Percentiles rank a stretch among this genome's conserved stretches.
phyloP scores from a whole-genome alignment of 2,329 filamentous ascomycete species.

The Diplocarpon rosae region DNA sequence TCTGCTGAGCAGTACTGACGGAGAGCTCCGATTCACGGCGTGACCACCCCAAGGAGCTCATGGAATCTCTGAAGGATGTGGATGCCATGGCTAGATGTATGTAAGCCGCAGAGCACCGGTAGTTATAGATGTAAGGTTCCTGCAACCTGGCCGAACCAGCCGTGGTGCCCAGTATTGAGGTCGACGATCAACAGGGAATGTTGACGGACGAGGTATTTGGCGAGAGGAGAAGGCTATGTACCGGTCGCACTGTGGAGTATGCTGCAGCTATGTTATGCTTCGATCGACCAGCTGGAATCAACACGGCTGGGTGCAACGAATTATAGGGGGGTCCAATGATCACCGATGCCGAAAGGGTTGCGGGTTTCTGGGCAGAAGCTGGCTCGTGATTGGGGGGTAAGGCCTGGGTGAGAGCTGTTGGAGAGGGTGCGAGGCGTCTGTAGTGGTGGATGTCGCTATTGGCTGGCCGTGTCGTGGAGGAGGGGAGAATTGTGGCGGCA shows the following conservation, averaged over 20 bases:
- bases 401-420: neutral
- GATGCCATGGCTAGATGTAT: conserved; percentile 57
- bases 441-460: conserved; percentile 1
- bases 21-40: conserved; percentile 69
- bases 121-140: conserved; percentile 16
- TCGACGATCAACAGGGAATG: conserved; percentile 7
- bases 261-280: conserved; percentile 26
- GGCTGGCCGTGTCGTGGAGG: neutral
- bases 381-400: conserved; percentile 21
- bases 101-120: conserved; percentile 11
- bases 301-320: conserved; percentile 18
- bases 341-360: conserved; percentile 15
- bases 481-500: neutral
- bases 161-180: conserved; percentile 7
- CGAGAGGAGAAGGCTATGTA: conserved; percentile 4
- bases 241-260: conserved; percentile 10
- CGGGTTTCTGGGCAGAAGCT: conserved; percentile 8
- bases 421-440: conserved; percentile 1
- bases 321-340: conserved; percentile 27
- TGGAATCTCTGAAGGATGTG: conserved; percentile 80
- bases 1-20: conserved; percentile 59
- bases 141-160: conserved; percentile 5
- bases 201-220: conserved; percentile 5
- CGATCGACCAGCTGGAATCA: conserved; percentile 21
- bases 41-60: conserved; percentile 92